Percentiles rank a stretch among this genome's conserved stretches.
phyloP scores from a whole-genome alignment of 768 basidiomycete species.

The Psilocybe cubensis region DNA sequence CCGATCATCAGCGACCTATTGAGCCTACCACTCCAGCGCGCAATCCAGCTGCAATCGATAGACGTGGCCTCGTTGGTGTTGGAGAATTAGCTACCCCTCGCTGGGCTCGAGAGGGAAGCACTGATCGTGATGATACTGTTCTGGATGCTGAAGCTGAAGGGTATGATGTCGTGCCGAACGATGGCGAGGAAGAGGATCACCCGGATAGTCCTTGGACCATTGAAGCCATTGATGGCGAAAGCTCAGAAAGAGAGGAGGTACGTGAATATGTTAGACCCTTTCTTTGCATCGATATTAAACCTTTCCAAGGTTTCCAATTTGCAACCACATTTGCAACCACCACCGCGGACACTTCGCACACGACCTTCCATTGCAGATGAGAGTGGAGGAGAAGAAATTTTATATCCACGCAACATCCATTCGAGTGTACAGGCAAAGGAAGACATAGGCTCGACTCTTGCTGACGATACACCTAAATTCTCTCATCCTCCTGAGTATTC shows the following conservation, averaged over 20 bases:
- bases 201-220: slow-evolving; percentile 90
- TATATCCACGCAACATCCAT: slow-evolving; percentile 72
- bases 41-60: slow-evolving; percentile 82
- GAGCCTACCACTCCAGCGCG: slow-evolving; percentile 75
- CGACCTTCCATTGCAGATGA: slow-evolving; percentile 77
- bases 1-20: slow-evolving; percentile 53
- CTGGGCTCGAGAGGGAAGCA: slow-evolving; percentile 63
- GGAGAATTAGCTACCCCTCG: slow-evolving; percentile 97
- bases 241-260: slow-evolving; percentile 73
- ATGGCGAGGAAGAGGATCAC: slow-evolving; percentile 54
- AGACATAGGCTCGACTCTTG: slow-evolving; percentile 16
- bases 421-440: slow-evolving; percentile 32
- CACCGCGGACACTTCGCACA: slow-evolving; percentile 56
- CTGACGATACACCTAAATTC: slow-evolving; percentile 30
- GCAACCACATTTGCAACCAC: slow-evolving; percentile 41
- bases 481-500: slow-evolving; percentile 36
- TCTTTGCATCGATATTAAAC: slow-evolving; percentile 10
- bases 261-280: slow-evolving; percentile 20
- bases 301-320: slow-evolving; percentile 45
- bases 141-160: slow-evolving; percentile 35
- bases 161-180: slow-evolving; percentile 44
- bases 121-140: slow-evolving; percentile 18
- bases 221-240: slow-evolving; percentile 82
- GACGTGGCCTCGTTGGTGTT: slow-evolving; percentile 87
- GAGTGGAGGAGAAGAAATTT: slow-evolving; percentile 89